Percentiles rank a stretch among this genome's conserved stretches.
These are phyloP conservation scores for Xylaria sp. DNA, from an alignment of 2,329 filamentous ascomycete species.

Conservation along the genomic window DNA sequence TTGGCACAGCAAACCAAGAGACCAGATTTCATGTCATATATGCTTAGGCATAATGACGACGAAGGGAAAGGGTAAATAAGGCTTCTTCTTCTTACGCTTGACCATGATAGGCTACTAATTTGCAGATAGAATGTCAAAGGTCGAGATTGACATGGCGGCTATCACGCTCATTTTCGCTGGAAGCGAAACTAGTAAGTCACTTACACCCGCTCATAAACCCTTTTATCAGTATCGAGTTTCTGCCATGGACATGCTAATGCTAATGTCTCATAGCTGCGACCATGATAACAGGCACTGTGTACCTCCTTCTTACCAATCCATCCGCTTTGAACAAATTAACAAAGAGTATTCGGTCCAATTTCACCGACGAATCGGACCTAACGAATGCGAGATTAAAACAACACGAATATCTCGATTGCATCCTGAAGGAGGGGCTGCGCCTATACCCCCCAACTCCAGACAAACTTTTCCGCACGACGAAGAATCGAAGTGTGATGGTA, in stretches of 20 bases:
- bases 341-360: conserved; percentile 40
- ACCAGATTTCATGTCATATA: conserved; percentile 31
- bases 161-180: conserved; percentile 52
- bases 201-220: not conserved
- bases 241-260: not conserved
- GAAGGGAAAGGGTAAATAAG: conserved; percentile 2
- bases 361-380: conserved; percentile 41
- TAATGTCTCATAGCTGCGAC: conserved; percentile 49
- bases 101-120: not conserved
- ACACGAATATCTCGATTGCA: conserved; percentile 31
- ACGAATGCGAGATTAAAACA: not conserved
- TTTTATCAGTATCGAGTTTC: not conserved
- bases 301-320: conserved; percentile 45
- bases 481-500: conserved; percentile 20
- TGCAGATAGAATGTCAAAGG: conserved; percentile 16
- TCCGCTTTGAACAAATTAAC: conserved; percentile 37
- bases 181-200: conserved; percentile 53
- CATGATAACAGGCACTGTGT: conserved; percentile 48
- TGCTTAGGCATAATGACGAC: conserved; percentile 18
- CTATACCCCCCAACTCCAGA: conserved; percentile 33
- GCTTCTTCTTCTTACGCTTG: not conserved
- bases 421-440: conserved; percentile 31
- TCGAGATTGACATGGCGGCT: conserved; percentile 27
- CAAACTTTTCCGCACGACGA: conserved; percentile 21
- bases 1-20: conserved; percentile 9